These are phyloP conservation scores for Fomitopsis pinicola DNA, from an alignment of 1,284 basidiomycete species.

Conservation along the genomic window DNA sequence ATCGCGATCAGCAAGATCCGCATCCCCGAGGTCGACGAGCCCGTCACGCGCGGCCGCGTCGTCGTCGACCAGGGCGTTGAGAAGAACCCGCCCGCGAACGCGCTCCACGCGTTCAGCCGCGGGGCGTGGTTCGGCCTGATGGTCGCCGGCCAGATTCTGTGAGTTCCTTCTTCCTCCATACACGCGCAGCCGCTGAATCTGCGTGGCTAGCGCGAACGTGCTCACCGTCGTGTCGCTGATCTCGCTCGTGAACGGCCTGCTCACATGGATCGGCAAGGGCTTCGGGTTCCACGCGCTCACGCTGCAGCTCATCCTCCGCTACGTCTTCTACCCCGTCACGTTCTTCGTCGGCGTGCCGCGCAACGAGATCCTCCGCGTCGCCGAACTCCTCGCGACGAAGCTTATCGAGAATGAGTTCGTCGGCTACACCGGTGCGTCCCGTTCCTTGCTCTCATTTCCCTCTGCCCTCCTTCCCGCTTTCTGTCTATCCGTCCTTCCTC, in stretches of 20 bases:
- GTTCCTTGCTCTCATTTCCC: not conserved
- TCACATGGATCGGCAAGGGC: slow-evolving; percentile 87
- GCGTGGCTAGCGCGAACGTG: slow-evolving; percentile 58
- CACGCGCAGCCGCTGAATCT: not conserved
- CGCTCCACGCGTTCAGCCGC: slow-evolving; percentile 84
- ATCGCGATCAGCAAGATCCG: slow-evolving; percentile 89
- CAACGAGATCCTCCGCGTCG: slow-evolving; percentile 66
- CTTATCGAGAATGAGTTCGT: slow-evolving; percentile 87
- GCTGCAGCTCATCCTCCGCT: slow-evolving; percentile 80
- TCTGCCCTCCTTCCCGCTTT: no score
- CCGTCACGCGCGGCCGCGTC: slow-evolving; percentile 79
- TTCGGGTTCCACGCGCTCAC: slow-evolving; percentile 83
- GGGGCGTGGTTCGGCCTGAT: slow-evolving; percentile 84
- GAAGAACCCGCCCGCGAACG: slow-evolving; percentile 61
- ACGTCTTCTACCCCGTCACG: slow-evolving; percentile 84
- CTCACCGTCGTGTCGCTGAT: slow-evolving; percentile 80
- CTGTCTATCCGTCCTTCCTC: no score
- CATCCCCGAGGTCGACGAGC: slow-evolving; percentile 78
- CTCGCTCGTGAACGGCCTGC: slow-evolving; percentile 77
- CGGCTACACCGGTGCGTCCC: slow-evolving; percentile 54
- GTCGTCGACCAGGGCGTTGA: slow-evolving; percentile 72
- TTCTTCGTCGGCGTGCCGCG: slow-evolving; percentile 82
- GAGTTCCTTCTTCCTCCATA: slow-evolving; percentile 19
- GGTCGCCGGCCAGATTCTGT: slow-evolving; percentile 85
- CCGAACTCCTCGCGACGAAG: slow-evolving; percentile 83